A percentile compares a stretch with the other conserved stretches of the same genome.
Evolutionary conservation across 2,329 filamentous ascomycete species (phyloP).

Genomic region (Aaosphaeria pasadenensis): DNA sequence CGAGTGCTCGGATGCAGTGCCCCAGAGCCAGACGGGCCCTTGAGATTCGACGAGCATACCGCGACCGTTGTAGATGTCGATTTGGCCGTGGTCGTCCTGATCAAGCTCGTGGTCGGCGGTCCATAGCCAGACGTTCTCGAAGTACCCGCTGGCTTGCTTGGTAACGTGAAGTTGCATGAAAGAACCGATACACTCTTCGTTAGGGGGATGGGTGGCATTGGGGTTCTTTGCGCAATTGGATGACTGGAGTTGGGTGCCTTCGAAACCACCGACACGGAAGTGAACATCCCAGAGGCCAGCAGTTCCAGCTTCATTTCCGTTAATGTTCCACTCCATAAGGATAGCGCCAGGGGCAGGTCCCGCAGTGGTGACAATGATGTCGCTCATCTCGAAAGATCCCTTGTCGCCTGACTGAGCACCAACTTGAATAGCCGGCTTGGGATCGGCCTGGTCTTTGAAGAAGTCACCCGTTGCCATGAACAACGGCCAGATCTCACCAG

Average conservation of each 20-base stretch:
- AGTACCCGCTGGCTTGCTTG: conserved; percentile 62
- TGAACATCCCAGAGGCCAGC: conserved; percentile 95
- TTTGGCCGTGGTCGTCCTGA: conserved; percentile 66
- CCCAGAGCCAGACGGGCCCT: conserved; percentile 73
- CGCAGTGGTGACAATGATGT: conserved; percentile 80
- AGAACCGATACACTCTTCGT: conserved; percentile 68
- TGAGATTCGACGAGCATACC: conserved; percentile 77
- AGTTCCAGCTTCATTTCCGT: conserved; percentile 62
- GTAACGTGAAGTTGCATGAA: conserved; percentile 63
- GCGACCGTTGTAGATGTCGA: conserved; percentile 84
- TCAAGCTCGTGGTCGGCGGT: conserved; percentile 89
- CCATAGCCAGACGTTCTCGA: conserved; percentile 92
- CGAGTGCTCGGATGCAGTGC: conserved; percentile 64
- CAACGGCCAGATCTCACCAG: conserved; percentile 86
- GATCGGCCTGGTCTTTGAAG: conserved; percentile 73
- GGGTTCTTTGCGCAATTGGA: conserved; percentile 78
- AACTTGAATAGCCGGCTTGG: conserved; percentile 81
- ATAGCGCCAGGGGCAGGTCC: conserved; percentile 84
- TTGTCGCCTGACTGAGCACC: conserved; percentile 68
- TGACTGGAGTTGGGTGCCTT: conserved; percentile 79
- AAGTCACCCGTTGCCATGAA: conserved; percentile 76
- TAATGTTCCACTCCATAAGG: conserved; percentile 88
- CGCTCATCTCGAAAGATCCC: conserved; percentile 82
- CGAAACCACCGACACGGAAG: conserved; percentile 83
- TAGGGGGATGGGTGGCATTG: conserved; percentile 57